Evolutionary conservation across 2,329 filamentous ascomycete genomes (phyloP), one percentile per base, ranked within the genome.

Genomic region (Scedosporium dehoogii): DNA sequence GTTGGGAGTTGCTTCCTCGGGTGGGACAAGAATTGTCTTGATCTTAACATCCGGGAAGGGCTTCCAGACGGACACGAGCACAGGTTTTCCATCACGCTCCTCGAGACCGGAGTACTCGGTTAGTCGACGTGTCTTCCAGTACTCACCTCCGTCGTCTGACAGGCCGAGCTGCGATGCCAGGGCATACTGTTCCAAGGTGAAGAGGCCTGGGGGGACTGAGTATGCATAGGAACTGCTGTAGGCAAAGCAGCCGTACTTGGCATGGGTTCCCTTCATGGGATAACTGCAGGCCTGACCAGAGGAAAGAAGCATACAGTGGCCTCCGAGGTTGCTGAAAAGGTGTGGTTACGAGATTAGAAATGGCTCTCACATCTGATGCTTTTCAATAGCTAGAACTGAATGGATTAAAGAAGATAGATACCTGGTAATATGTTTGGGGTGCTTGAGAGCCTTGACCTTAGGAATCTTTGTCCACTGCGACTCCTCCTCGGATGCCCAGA

Each of bases 241-340:
- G 5, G 88, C 88, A 70, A 92, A 92, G 64, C 85, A 83, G 57
- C 89, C 89, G 72, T 92, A 92, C 70, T 92, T 92, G 65, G 89
- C 88, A 71, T 92, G 89, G 0, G 89, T 90, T 61, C 87, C 89
- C 73, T 90, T 90, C 78, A 92, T 87, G 0, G 89, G 87, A 70
- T 92, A 92, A 72, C 89, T 87, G 73, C 89, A 92, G n/a, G 86
- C 87, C 71, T 93, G 89, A 1, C 90, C 89, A 0, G 86, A 89
- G 3, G 85, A 88, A 6, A 92, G 80, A 25, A 92, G 79, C 79
- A 92, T 89, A 56, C 85, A 87, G 71, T 92, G 89, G 0, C 86
- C 87, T n/a, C 87, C 88, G 18, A 85, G 81, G 65, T 85, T 83
- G 67, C 86, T 82, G 46, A 5, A 33, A 41, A 55, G 53, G 56